phyloP scores from a whole-genome alignment of 257 asterid genomes.

The Penstemon davidsonii region DNA sequence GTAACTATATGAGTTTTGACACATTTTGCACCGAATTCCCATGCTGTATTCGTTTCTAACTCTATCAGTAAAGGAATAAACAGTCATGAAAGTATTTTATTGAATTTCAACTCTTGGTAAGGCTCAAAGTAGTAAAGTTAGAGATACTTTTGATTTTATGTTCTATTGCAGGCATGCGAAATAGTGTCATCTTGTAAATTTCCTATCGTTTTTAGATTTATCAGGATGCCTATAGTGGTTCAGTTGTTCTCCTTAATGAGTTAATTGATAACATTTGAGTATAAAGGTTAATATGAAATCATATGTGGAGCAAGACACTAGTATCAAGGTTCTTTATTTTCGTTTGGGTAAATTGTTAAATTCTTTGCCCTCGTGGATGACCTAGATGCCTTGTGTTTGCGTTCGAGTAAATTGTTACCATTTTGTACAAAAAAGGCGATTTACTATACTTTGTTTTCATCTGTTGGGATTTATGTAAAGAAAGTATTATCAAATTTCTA shows the following conservation, averaged over 20 bases:
- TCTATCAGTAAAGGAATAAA: too few species aligned
- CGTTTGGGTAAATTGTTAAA: too few species aligned
- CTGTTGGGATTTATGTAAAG: background rate
- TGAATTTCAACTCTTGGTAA: too few species aligned
- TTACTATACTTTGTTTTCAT: background rate
- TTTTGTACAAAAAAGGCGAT: too few species aligned
- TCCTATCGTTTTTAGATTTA: background rate
- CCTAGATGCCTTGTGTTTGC: too few species aligned
- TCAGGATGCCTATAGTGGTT: background rate
- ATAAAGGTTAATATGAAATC: background rate
- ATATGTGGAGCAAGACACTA: background rate
- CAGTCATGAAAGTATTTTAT: too few species aligned
- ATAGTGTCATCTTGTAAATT: background rate
- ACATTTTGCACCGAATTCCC: background rate
- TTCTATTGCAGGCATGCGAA: background rate
- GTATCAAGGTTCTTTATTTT: background rate
- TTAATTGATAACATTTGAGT: slow-evolving; percentile 5
- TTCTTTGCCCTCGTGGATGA: too few species aligned
- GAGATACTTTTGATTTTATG: background rate
- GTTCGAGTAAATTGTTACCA: too few species aligned
- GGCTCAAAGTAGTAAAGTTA: background rate
- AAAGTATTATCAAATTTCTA: background rate
- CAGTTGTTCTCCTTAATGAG: background rate
- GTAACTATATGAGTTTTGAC: slow-evolving; percentile 22
- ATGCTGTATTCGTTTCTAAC: too few species aligned